Conservation (phyloP, 2,329 filamentous ascomycete genomes). For the Sclerotinia borealis region DNA sequence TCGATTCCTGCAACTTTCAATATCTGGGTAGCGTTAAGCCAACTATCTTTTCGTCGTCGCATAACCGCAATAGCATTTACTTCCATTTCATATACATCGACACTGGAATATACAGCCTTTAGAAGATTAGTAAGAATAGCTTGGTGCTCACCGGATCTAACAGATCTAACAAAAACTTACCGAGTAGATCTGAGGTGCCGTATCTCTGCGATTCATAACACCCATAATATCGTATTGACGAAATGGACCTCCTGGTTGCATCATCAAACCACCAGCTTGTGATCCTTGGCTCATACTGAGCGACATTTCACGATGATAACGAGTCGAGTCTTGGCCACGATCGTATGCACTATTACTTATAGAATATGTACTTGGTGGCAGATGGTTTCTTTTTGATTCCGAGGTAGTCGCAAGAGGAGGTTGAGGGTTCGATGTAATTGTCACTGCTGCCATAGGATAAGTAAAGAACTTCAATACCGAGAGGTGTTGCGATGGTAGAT, state of each 20-base stretch:
- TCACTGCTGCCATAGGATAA: slow-evolving; percentile 26
- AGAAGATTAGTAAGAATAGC: slow-evolving; percentile 1
- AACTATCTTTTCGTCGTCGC: slow-evolving; percentile 89
- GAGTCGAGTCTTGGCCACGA: slow-evolving; percentile 18
- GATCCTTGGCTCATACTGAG: slow-evolving; percentile 33
- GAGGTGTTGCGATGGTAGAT: neutral
- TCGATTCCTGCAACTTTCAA: slow-evolving; percentile 95
- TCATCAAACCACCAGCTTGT: slow-evolving; percentile 31
- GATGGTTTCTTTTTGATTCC: slow-evolving; percentile 28
- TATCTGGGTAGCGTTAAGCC: slow-evolving; percentile 97
- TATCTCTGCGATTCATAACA: slow-evolving; percentile 23
- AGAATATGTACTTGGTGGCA: slow-evolving; percentile 20
- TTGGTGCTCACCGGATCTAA: slow-evolving; percentile 14
- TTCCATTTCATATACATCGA: slow-evolving; percentile 98
- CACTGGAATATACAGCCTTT: slow-evolving; percentile 85
- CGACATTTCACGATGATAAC: slow-evolving; percentile 28
- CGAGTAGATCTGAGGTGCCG: slow-evolving; percentile 54
- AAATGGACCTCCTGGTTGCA: slow-evolving; percentile 30
- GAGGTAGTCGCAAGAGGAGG: slow-evolving; percentile 29
- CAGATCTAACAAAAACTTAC: slow-evolving; percentile 37
- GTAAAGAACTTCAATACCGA: slow-evolving; percentile 7
- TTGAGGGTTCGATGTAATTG: slow-evolving; percentile 24
- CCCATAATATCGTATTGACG: slow-evolving; percentile 28
- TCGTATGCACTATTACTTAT: slow-evolving; percentile 22
- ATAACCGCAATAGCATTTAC: slow-evolving; percentile 90